Evolutionary conservation across 257 asterid species (phyloP).

Genomic region (Solanum megistacrolobum): DNA sequence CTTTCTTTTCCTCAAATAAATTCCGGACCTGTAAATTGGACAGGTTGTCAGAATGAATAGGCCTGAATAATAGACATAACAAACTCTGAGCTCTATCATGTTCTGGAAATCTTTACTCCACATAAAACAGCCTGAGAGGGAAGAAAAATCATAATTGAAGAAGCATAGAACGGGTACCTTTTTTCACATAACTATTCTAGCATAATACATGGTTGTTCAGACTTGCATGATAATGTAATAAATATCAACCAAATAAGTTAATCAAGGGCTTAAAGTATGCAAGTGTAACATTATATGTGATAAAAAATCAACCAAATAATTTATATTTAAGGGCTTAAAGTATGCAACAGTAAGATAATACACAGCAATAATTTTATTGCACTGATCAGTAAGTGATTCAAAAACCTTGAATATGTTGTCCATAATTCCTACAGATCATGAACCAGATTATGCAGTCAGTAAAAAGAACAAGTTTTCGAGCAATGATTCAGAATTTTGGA

Average conservation of each 20-base stretch:
- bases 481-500: neutral
- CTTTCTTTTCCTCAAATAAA: slow-evolving; percentile 44
- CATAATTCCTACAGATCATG: neutral
- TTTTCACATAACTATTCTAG: neutral
- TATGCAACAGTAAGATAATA: neutral
- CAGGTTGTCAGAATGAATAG: neutral
- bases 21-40: slow-evolving; percentile 42
- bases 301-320: neutral
- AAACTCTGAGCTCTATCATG: neutral
- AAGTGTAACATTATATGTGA: neutral
- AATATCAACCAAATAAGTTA: neutral
- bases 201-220: neutral
- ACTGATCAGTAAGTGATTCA: neutral
- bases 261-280: neutral
- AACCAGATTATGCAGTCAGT: neutral
- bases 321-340: neutral
- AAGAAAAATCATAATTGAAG: neutral
- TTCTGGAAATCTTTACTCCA: neutral
- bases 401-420: neutral
- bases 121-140: neutral
- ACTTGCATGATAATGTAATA: neutral
- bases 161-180: neutral
- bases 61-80: neutral
- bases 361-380: neutral
- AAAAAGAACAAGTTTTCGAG: neutral